Conservation (phyloP, 305 asterid genomes). For the Rubia peregrina region DNA sequence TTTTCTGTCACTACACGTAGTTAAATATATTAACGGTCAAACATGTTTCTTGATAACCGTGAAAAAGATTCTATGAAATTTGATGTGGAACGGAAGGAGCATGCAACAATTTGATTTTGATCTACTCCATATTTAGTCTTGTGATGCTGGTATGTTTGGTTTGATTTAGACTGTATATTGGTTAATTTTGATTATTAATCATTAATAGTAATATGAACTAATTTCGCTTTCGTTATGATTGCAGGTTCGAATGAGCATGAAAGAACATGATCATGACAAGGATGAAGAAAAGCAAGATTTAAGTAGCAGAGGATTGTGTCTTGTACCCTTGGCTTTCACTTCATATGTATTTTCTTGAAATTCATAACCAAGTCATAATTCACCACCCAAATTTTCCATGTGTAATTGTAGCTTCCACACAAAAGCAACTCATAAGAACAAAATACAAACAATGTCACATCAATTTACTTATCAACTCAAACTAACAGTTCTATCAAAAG, state of each 20-base stretch:
- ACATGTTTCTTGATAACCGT: too few relatives aligned
- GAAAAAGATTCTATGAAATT: too few relatives aligned
- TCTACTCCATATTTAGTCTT: too few relatives aligned
- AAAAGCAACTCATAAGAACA: not conserved
- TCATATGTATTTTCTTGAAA: conserved; percentile 23
- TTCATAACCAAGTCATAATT: not conserved
- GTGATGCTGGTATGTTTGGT: not conserved
- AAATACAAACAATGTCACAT: not conserved
- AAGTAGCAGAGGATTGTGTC: conserved; percentile 30
- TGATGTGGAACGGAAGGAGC: too few relatives aligned
- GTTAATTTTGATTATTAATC: too few relatives aligned
- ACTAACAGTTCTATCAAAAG: not conserved
- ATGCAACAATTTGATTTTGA: too few relatives aligned
- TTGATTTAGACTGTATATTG: not conserved
- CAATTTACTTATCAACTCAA: not conserved
- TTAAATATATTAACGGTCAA: too few relatives aligned
- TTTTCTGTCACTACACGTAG: too few relatives aligned
- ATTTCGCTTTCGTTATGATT: not conserved
- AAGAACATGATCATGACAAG: conserved; percentile 9
- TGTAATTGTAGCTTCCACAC: conserved; percentile 1
- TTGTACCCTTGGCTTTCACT: conserved; percentile 29
- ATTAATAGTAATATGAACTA: not conserved
- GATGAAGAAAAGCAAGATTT: conserved; percentile 18
- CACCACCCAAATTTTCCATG: not conserved
- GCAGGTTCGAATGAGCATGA: conserved; percentile 19